A percentile compares a stretch with the other conserved stretches of the same genome.
Evolutionary conservation across 2,329 filamentous ascomycete species (phyloP).

Genomic region (Aureobasidium namibiae): DNA sequence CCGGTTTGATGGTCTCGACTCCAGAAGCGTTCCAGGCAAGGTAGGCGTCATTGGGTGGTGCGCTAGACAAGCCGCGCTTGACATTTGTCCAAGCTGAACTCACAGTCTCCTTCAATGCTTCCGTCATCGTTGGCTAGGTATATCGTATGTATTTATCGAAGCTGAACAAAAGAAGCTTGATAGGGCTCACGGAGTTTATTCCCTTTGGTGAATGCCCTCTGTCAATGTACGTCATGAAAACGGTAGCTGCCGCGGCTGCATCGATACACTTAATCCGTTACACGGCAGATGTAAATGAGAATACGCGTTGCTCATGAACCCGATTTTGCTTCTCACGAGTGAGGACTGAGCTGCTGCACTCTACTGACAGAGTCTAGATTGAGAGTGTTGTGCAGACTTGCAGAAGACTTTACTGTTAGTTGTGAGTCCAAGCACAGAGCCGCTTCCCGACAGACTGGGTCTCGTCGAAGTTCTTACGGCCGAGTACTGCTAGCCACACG

Average conservation of each 20-base stretch:
- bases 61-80: conserved; percentile 18
- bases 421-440: not conserved
- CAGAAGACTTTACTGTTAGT: not conserved
- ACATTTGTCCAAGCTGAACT: conserved; percentile 9
- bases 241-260: not conserved
- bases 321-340: no score
- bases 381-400: no score
- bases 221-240: not conserved
- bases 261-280: not conserved
- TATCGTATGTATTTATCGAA: not conserved
- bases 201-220: not conserved
- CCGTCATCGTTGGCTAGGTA: not conserved
- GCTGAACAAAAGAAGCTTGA: not conserved
- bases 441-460: not conserved
- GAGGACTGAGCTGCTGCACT: no score
- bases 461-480: not conserved
- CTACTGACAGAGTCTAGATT: no score
- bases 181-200: not conserved
- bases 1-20: conserved; percentile 9
- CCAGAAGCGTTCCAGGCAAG: conserved; percentile 14
- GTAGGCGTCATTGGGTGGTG: conserved; percentile 21
- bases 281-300: not conserved
- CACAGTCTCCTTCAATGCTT: conserved; percentile 6
- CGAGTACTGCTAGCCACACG: not conserved
- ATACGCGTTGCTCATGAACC: no score